Percentiles rank a stretch among this genome's conserved stretches.
These are phyloP conservation scores for Aspergillus phoenicis DNA, from an alignment of 2,329 filamentous ascomycete genomes.

Conservation along the genomic window DNA sequence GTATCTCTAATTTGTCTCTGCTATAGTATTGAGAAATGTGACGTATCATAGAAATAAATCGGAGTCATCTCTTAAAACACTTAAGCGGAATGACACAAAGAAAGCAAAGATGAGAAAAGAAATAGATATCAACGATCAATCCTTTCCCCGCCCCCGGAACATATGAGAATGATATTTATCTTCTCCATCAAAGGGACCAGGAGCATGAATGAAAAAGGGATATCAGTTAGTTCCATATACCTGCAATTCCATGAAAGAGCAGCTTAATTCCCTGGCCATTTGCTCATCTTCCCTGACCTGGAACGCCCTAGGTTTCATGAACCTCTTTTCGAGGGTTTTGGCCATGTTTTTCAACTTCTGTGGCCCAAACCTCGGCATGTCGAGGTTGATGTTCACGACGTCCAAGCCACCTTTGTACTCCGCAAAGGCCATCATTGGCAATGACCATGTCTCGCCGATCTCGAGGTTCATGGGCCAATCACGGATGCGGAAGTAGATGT, in stretches of 20 bases:
- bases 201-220: too few species aligned
- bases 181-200: too few species aligned
- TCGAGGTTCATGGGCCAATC: slow-evolving; percentile 26
- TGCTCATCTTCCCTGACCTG: slow-evolving; percentile 23
- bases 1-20: not conserved
- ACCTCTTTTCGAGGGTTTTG: slow-evolving; percentile 19
- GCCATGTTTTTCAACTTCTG: slow-evolving; percentile 17
- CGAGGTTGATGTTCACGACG: slow-evolving; percentile 19
- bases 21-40: not conserved
- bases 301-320: slow-evolving; percentile 22
- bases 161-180: too few species aligned
- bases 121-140: too few species aligned
- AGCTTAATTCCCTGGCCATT: slow-evolving; percentile 17
- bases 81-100: too few species aligned
- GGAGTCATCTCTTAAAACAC: too few species aligned
- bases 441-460: slow-evolving; percentile 26
- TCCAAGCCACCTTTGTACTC: slow-evolving; percentile 14
- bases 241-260: slow-evolving; percentile 12
- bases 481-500: slow-evolving; percentile 20
- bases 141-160: too few species aligned
- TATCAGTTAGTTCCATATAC: too few species aligned
- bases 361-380: slow-evolving; percentile 16
- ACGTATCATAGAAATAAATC: too few species aligned
- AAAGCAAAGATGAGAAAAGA: too few species aligned
- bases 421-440: slow-evolving; percentile 22